phyloP scores from a whole-genome alignment of 441 rosid genomes.

The Gossypium trilobum region DNA sequence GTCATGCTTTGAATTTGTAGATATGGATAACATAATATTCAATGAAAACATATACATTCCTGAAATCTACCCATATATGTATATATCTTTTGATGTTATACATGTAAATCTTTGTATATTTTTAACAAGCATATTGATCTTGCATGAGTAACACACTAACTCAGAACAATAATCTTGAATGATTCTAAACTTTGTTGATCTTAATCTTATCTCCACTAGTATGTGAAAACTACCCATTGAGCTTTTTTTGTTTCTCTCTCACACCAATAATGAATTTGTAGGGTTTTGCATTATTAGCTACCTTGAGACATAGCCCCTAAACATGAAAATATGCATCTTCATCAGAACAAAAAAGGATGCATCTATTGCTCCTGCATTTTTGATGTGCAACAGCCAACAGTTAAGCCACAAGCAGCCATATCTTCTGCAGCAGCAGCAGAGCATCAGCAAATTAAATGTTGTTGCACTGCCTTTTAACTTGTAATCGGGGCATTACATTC shows the following conservation, averaged over 20 bases:
- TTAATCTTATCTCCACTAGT: neutral
- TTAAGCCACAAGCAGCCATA: conserved; percentile 8
- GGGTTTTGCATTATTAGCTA: conserved; percentile 1
- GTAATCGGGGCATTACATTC: neutral
- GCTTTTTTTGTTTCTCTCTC: neutral
- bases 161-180: neutral
- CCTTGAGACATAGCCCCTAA: neutral
- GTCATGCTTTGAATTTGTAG: neutral
- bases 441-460: conserved; percentile 1
- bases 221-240: neutral
- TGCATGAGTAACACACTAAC: neutral
- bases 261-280: neutral
- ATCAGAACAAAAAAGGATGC: neutral
- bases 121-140: neutral
- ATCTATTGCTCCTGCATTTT: neutral
- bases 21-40: neutral
- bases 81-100: neutral
- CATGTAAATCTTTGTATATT: neutral
- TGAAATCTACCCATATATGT: neutral
- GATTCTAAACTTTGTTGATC: neutral
- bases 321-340: neutral
- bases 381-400: neutral
- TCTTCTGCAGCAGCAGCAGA: conserved; percentile 12
- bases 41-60: neutral
- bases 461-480: neutral